Evolutionary conservation across 2,329 filamentous ascomycete species (phyloP), one percentile per base, ranked within the genome.

Genomic region (Acephala macrosclerotiorum): DNA sequence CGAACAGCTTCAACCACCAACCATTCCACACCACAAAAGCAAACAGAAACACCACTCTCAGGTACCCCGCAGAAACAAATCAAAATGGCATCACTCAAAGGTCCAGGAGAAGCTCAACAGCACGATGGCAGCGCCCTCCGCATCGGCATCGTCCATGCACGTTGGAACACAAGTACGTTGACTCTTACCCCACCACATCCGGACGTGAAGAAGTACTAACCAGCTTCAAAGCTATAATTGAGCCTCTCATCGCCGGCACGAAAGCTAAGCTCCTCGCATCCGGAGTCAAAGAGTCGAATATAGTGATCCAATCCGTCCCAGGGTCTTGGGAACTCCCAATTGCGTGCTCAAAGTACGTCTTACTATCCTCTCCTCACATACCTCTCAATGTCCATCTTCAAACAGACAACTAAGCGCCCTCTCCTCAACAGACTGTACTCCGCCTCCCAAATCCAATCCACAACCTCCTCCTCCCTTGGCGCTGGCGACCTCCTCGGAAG

Each of bases 241-340:
- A 92, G 66, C 89, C 93, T 61, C 89, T 99, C 64, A 85, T 99
- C 67, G 83, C 86, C 60, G 96, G 96, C 70, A 88, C 92, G 55
- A 92, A 91, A 80, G 90, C 90, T 73, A 90, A 90, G 76, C 89
- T 99, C 63, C 82, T 90, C 38, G 87, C 87, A 51, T 88, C 90
- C 61, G 96, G 96, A 63, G 95, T 99, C 64, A 89, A 89, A 77
- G 89, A 94, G 75, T 88, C 91, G 74, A 97, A 97, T 79, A 96
- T 99, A 75, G 88, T 94, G 62, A 82, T 94, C 45, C 91, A 97
- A 81, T 92, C 90, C 59, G 96, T 98, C 38, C 96, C 96, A 0
- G 96, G 96, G 61, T 92, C 92, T 70, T 99, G 96, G 86, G 96
- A 99, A 81, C 85, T 99, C 51, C 96, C 96, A 60, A 92, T 95